Conservation (phyloP, 768 basidiomycete genomes). For the Hericium erinaceus region DNA sequence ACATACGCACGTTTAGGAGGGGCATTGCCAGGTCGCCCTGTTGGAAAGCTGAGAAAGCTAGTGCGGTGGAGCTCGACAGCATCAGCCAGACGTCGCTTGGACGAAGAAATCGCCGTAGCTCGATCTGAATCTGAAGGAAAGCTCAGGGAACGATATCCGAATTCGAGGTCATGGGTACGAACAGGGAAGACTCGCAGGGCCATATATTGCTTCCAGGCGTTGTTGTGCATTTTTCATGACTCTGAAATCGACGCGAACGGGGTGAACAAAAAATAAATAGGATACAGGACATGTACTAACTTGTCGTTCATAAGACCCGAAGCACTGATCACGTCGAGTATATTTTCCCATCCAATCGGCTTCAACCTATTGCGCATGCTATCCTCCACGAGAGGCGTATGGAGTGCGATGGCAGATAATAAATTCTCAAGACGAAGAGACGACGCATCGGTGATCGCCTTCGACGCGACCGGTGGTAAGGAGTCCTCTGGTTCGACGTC, state of each 20-base stretch:
- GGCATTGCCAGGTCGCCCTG: background rate
- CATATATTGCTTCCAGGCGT: slow-evolving; percentile 10
- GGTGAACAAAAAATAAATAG: background rate
- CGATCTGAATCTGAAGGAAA: background rate
- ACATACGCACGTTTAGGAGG: background rate
- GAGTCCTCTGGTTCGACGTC: slow-evolving; percentile 21
- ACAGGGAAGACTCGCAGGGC: background rate
- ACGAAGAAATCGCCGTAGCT: background rate
- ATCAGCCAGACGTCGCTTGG: background rate
- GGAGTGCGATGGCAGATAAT: slow-evolving; percentile 44
- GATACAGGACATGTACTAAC: slow-evolving; percentile 12
- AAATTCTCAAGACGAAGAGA: slow-evolving; percentile 40
- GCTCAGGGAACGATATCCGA: background rate
- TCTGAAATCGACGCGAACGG: background rate
- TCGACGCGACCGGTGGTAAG: slow-evolving; percentile 23
- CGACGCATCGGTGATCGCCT: slow-evolving; percentile 32
- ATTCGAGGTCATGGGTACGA: background rate
- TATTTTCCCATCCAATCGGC: slow-evolving; percentile 53
- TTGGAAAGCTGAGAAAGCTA: background rate
- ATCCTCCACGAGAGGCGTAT: slow-evolving; percentile 44
- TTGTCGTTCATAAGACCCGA: slow-evolving; percentile 24
- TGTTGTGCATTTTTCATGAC: slow-evolving; percentile 5
- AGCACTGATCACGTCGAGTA: slow-evolving; percentile 44
- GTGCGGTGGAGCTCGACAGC: background rate
- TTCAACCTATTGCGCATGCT: slow-evolving; percentile 58